Percentiles rank a stretch among this genome's conserved stretches.
Conservation (phyloP, 352 stramenopile species). For the Halophytophthora batemanensis region DNA sequence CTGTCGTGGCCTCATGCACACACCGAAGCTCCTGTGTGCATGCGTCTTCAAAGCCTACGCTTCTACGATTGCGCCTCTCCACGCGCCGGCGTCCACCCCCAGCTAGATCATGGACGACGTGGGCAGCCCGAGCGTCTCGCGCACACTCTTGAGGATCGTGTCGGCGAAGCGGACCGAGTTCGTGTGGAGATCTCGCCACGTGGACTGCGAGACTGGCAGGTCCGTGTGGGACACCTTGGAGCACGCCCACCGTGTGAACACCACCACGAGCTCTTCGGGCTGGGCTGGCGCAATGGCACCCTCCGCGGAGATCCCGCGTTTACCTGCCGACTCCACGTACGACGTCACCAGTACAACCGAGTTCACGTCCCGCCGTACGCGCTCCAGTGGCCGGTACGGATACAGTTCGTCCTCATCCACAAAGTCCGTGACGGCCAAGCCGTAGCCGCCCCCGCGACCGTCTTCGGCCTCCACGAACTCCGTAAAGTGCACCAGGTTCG, state of each 20-base stretch:
- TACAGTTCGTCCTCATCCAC: slow-evolving; percentile 49
- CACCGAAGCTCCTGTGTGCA: neutral
- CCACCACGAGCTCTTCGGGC: slow-evolving; percentile 14
- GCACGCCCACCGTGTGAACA: slow-evolving; percentile 25
- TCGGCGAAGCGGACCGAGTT: slow-evolving; percentile 15
- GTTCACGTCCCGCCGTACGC: slow-evolving; percentile 41
- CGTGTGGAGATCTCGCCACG: slow-evolving; percentile 16
- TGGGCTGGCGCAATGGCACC: neutral
- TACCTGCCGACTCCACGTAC: slow-evolving; percentile 15
- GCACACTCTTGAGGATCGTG: slow-evolving; percentile 26
- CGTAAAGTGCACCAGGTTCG: slow-evolving; percentile 42
- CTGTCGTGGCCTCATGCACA: neutral
- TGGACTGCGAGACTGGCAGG: slow-evolving; percentile 14
- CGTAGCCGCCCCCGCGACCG: slow-evolving; percentile 25
- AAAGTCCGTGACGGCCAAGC: slow-evolving; percentile 41
- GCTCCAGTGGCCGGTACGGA: slow-evolving; percentile 43
- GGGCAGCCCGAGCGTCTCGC: slow-evolving; percentile 20
- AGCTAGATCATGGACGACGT: neutral
- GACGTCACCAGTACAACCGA: slow-evolving; percentile 33
- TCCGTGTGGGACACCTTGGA: slow-evolving; percentile 24
- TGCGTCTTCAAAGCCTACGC: neutral
- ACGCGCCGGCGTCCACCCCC: too few species aligned
- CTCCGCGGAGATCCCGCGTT: neutral
- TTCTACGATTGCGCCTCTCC: neutral
- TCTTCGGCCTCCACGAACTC: slow-evolving; percentile 22